Evolutionary conservation across 208 protist genomes (phyloP).

Genomic region (Trypanosoma grayi): DNA sequence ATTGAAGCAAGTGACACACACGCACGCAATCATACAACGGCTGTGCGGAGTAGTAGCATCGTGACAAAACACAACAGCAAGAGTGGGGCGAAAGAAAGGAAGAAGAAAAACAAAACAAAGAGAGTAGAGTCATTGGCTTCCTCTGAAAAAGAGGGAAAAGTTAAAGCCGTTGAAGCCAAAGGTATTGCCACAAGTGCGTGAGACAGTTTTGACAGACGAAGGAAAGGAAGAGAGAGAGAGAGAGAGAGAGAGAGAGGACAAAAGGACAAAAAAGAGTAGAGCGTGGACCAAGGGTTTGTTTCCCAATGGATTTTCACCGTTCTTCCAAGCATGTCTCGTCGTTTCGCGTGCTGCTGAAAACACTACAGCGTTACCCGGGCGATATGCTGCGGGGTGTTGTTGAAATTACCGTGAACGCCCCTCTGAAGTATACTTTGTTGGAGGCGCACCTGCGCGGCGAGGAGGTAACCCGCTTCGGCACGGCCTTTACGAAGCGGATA

Average conservation of each 20-base stretch:
- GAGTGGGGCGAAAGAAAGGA: slow-evolving; percentile 2
- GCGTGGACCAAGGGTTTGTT: not conserved
- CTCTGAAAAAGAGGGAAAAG: slow-evolving; percentile 3
- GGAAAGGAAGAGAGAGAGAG: too few relatives aligned
- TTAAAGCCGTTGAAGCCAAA: too few relatives aligned
- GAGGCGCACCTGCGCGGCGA: slow-evolving; percentile 36
- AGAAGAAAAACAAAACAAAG: slow-evolving; percentile 8
- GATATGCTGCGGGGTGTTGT: slow-evolving; percentile 50
- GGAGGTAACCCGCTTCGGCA: slow-evolving; percentile 34
- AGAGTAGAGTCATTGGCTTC: slow-evolving; percentile 3
- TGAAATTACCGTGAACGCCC: slow-evolving; percentile 34
- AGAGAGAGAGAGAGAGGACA: not conserved
- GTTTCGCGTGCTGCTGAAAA: slow-evolving; percentile 32
- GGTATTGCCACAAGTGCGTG: too few relatives aligned
- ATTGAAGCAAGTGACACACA: too few relatives aligned
- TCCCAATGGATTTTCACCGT: slow-evolving; percentile 3
- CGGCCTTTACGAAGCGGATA: slow-evolving; percentile 20
- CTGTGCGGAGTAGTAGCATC: too few relatives aligned
- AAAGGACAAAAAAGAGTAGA: not conserved
- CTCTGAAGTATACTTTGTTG: slow-evolving; percentile 33
- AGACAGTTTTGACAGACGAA: too few relatives aligned
- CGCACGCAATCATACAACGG: too few relatives aligned
- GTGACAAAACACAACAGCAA: too few relatives aligned
- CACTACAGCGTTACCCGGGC: slow-evolving; percentile 40
- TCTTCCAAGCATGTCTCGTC: slow-evolving; percentile 16